A percentile compares a stretch with the other conserved stretches of the same genome.
phyloP scores from a whole-genome alignment of 495 filamentous ascomycete genomes.

The Penicillium mononematosum region DNA sequence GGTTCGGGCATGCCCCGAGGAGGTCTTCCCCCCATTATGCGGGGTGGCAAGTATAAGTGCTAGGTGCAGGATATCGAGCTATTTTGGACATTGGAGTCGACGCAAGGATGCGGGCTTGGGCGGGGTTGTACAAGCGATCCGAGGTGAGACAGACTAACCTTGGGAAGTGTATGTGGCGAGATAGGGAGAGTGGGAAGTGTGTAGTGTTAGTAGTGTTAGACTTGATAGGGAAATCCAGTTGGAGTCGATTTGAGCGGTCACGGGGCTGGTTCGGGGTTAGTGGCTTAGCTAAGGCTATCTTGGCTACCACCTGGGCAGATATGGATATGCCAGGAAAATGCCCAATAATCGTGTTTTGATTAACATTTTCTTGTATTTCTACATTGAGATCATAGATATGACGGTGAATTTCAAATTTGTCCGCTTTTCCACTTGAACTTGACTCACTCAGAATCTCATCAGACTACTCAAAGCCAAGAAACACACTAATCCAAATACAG shows the following conservation, averaged over 20 bases:
- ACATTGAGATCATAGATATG: background rate
- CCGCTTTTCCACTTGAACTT: background rate
- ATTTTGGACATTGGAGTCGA: constrained; percentile 1
- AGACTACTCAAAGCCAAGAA: constrained; percentile 5
- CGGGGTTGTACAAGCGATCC: background rate
- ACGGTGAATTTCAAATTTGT: background rate
- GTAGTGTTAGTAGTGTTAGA: too few relatives aligned
- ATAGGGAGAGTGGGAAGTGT: background rate
- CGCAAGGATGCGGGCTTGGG: background rate
- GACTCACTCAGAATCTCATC: background rate
- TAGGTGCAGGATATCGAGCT: background rate
- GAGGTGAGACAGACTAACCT: constrained; percentile 7
- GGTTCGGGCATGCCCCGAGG: background rate
- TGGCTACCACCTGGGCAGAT: background rate
- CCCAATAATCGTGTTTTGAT: background rate
- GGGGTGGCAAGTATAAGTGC: constrained; percentile 8
- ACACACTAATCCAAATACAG: constrained; percentile 12
- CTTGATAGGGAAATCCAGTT: background rate
- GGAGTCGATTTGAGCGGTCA: background rate
- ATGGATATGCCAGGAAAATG: background rate
- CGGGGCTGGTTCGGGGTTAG: background rate
- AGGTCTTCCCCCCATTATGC: background rate
- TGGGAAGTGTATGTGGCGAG: background rate
- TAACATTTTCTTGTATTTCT: background rate
- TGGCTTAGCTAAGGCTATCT: background rate